These are phyloP conservation scores for Calocybe cyanea DNA, from an alignment of 768 basidiomycete species.

Conservation along the genomic window DNA sequence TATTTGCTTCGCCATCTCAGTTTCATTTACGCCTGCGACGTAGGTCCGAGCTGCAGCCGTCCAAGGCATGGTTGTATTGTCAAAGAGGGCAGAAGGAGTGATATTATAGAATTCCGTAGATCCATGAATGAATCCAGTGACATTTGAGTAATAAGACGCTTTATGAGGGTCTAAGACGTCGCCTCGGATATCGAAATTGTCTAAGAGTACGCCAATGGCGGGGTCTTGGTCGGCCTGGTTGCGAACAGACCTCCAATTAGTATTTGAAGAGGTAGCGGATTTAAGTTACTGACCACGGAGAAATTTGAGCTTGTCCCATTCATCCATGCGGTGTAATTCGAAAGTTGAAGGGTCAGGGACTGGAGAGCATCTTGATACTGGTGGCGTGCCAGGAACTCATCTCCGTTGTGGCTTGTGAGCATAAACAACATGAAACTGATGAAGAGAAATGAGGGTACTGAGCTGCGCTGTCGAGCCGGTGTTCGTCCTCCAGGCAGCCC, in stretches of 20 bases:
- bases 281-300: conserved; percentile 41
- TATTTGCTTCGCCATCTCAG: conserved; percentile 40
- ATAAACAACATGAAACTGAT: conserved; percentile 72
- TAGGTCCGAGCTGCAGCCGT: conserved; percentile 43
- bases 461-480: conserved; percentile 46
- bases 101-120: conserved; percentile 62
- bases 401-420: conserved; percentile 71
- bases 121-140: conserved; percentile 77
- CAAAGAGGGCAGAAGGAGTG: conserved; percentile 39
- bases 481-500: conserved; percentile 28
- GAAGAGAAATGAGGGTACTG: conserved; percentile 71
- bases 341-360: conserved; percentile 52
- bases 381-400: conserved; percentile 59
- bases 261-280: neutral
- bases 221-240: conserved; percentile 45
- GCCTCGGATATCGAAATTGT: conserved; percentile 43
- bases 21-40: conserved; percentile 48
- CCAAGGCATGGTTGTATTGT: conserved; percentile 45
- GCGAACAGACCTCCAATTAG: neutral
- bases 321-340: conserved; percentile 77
- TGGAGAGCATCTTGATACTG: conserved; percentile 66
- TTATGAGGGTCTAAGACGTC: conserved; percentile 37
- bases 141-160: conserved; percentile 67
- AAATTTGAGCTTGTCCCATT: conserved; percentile 66
- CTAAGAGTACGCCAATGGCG: conserved; percentile 42